Evolutionary conservation across 345 rosid genomes (phyloP), one percentile per base, ranked within the genome.

Genomic region (Pistacia vera): DNA sequence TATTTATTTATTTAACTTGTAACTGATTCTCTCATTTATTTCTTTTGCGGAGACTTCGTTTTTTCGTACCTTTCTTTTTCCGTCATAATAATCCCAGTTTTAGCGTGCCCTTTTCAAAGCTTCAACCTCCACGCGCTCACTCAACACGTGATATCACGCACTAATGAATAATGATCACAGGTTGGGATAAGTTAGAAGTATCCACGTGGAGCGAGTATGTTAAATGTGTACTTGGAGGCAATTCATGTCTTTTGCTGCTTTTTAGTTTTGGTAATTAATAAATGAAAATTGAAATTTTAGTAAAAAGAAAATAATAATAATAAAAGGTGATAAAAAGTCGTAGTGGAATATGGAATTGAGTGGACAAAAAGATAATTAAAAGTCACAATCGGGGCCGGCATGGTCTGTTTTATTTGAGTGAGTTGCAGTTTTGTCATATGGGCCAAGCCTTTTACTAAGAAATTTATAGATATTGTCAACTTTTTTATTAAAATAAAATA

Each of bases 381-480:
- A 33, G 77, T 74, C 77, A n/a, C 70, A 12, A 52, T 54, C 54
- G 69, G 62, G 69, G 77, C 33, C 63, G 54, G 38, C 77, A 35
- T 51, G 63, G 54, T 74, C 69, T 64, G 63, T 74, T 64, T 51
- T 52, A 51, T 36, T n/a, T 35, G 60, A 16, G 52, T 20, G 52
- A 74, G 63, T 64, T 52, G 52, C 62, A n/a, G 36, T 64, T 63
- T 74, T 74, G 77, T 74, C 70, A 64, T 72, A 46, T 25, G 58
- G 59, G 49, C 59, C 60, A 0, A 11, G 17, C 18, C 56, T 52
- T 33, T 54, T 30, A 35, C 36, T 68, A 14, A 4, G 16, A 68
- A 41, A 41, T 72, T 56, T 58, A 11, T 20, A 5, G 52, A n/a
- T 36, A 30, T 71, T 57, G 18, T 67, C 12, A 44, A n/a, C 2